Evolutionary conservation across 805 yeast genomes (phyloP).

Genomic region (Hanseniaspora taiwanica): DNA sequence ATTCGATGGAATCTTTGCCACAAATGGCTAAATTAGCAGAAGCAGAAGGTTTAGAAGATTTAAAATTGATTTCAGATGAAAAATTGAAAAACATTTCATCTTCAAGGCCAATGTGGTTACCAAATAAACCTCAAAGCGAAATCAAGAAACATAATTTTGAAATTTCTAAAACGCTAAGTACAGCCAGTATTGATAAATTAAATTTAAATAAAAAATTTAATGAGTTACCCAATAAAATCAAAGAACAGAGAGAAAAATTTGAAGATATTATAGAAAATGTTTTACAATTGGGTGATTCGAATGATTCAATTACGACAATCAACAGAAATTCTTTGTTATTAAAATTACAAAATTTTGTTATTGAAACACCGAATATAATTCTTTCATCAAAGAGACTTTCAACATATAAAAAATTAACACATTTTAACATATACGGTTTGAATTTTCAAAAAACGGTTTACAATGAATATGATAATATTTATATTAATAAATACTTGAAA

Average conservation of each 20-base stretch:
- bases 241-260: constrained; percentile 17
- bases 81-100: constrained; percentile 41
- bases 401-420: not conserved
- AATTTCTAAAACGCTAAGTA: constrained; percentile 28
- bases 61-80: constrained; percentile 45
- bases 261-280: constrained; percentile 19
- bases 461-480: not conserved
- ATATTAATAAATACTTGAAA: constrained; percentile 3
- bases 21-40: constrained; percentile 25
- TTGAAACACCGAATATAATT: constrained; percentile 17
- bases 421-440: not conserved
- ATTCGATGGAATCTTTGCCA: constrained; percentile 26
- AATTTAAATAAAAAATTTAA: constrained; percentile 17
- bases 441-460: not conserved
- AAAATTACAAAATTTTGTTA: constrained; percentile 14
- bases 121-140: constrained; percentile 47
- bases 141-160: constrained; percentile 43
- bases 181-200: constrained; percentile 23
- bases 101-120: constrained; percentile 59
- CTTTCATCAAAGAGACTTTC: constrained; percentile 1
- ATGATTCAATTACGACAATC: constrained; percentile 3
- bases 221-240: constrained; percentile 15
- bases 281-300: not conserved
- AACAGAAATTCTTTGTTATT: constrained; percentile 20
- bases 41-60: constrained; percentile 39